phyloP scores from a whole-genome alignment of 2,329 filamentous ascomycete genomes.

The Colletotrichum camelliae region DNA sequence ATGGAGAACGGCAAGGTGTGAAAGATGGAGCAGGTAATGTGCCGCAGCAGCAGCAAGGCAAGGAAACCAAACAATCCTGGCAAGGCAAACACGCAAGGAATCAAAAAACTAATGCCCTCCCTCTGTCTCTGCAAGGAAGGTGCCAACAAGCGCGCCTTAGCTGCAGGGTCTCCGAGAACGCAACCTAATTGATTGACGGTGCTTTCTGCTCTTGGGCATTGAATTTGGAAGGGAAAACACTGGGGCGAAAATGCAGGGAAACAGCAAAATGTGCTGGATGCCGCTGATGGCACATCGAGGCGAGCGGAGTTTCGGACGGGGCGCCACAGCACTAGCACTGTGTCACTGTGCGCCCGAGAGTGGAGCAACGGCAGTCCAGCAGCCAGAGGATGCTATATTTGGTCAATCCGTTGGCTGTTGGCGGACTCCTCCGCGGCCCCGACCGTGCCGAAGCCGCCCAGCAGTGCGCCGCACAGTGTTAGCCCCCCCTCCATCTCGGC shows the following conservation, averaged over 20 bases:
- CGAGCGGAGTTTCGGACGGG: background rate
- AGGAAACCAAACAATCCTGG: background rate
- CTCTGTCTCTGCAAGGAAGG: background rate
- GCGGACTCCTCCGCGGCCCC: background rate
- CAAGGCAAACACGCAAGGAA: background rate
- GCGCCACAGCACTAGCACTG: background rate
- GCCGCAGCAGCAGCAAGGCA: background rate
- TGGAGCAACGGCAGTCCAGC: background rate
- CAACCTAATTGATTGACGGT: background rate
- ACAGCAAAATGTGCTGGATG: background rate
- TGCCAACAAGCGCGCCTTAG: background rate
- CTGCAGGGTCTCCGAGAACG: background rate
- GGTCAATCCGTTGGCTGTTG: background rate
- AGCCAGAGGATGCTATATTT: background rate
- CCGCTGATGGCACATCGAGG: background rate
- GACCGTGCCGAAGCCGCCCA: background rate
- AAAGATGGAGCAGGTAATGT: background rate
- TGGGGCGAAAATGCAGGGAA: constrained; percentile 1
- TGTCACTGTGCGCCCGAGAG: background rate
- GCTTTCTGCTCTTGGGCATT: background rate
- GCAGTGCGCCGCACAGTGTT: constrained; percentile 2
- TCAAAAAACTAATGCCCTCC: background rate
- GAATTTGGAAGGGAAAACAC: background rate
- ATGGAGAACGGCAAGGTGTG: background rate
- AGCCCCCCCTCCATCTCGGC: background rate